Evolutionary conservation across 2,329 filamentous ascomycete species (phyloP), one percentile per base, ranked within the genome.

Genomic region (Metarhizium rileyi): DNA sequence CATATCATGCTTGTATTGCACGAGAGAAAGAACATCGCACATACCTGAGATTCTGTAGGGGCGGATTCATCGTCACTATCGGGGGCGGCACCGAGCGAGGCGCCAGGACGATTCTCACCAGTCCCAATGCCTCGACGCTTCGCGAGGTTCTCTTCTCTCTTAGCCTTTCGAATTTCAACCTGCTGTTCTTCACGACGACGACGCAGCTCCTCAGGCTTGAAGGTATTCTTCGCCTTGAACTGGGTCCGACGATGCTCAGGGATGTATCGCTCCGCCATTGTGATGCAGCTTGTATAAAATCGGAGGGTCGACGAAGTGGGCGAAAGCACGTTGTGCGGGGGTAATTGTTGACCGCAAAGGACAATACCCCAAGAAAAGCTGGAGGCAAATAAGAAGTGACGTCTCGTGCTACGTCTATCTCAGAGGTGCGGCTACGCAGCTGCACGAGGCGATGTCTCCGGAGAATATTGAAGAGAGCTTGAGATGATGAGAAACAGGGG

Each of bases 141-240:
- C 70, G 93, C 93, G 67, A 98, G 75, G 74, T 96, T 97, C 77
- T 98, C 93, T 74, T 98, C 93, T 67, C 93, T 85, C 83, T 97
- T 97, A 57, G 90, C 88, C 76, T 95, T 95, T 69, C 93, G 86
- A 66, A 98, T 98, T 76, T 98, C 93, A 58, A 98, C 93, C 75
- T 97, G 93, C 72, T 96, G 90, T 74, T 98, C 93, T 71, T 98
- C 93, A 67, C 93, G 93, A 68, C 93, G 93, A 65, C 93, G 90
- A 68, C 93, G 89, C 59, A 98, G 85, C 77, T 98, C 93, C 70
- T 98, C 93, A 63, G 91, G 91, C 83, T 96, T 96, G 80, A 98
- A 97, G 65, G 89, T 89, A 73, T 88, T 91, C 81, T 96, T 96
- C 50, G 93, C 93, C 86, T 98, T 98, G 84, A 95, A 98, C 76